Evolutionary conservation across 108 stramenopile genomes (phyloP).

Genomic region (Cylindrotheca fusiformis): DNA sequence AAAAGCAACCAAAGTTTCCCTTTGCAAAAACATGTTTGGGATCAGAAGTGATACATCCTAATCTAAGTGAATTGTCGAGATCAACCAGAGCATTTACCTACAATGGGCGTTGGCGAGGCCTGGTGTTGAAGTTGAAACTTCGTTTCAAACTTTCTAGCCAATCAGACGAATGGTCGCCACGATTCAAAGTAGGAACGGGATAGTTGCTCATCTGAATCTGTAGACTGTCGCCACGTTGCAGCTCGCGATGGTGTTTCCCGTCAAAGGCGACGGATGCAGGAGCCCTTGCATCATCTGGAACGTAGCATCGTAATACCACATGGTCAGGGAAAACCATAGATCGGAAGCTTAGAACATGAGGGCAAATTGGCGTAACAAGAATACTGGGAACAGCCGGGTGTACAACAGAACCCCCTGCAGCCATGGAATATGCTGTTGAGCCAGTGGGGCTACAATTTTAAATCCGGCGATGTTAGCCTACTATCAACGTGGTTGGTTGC

Average conservation of each 20-base stretch:
- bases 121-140: constrained; percentile 85
- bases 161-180: constrained; percentile 85
- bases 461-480: too few species aligned
- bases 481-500: too few species aligned
- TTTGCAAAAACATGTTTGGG: too few species aligned
- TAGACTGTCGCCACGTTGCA: constrained; percentile 89
- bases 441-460: constrained; percentile 74
- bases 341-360: constrained; percentile 93
- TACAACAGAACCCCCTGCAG: constrained; percentile 96
- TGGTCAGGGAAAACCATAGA: constrained; percentile 96
- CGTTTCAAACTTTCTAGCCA: constrained; percentile 80
- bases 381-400: constrained; percentile 96
- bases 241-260: constrained; percentile 81
- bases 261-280: constrained; percentile 93
- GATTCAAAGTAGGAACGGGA: constrained; percentile 88
- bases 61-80: too few species aligned
- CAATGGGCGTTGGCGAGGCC: constrained; percentile 71
- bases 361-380: constrained; percentile 94
- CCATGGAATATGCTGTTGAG: constrained; percentile 94
- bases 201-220: constrained; percentile 87
- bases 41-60: too few species aligned
- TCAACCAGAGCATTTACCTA: too few species aligned
- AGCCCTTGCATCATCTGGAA: constrained; percentile 86
- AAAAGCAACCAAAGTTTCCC: too few species aligned
- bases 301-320: constrained; percentile 78